Evolutionary conservation across 208 protist species (phyloP).

Genomic region (Endotrypanum monterogeii): DNA sequence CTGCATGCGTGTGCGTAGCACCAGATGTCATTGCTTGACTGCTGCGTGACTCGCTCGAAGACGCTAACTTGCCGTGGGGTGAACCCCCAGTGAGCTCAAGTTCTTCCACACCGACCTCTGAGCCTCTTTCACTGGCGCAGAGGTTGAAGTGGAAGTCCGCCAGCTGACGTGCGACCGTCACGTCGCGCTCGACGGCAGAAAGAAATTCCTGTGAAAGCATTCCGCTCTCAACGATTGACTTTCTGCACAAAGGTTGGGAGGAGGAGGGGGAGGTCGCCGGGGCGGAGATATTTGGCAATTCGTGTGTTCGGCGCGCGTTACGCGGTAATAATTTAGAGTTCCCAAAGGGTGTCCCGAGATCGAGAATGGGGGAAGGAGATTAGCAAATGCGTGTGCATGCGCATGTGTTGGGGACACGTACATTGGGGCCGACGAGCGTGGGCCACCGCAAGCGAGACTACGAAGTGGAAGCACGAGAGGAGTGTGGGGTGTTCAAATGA

Average conservation of each 20-base stretch:
- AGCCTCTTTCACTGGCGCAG: background rate
- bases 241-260: background rate
- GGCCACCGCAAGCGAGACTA: too few species aligned
- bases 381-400: background rate
- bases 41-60: too few species aligned
- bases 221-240: background rate
- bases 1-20: background rate
- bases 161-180: conserved; percentile 23
- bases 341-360: background rate
- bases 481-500: too few species aligned
- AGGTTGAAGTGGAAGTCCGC: conserved; percentile 23
- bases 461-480: too few species aligned
- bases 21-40: background rate
- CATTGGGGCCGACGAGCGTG: too few species aligned
- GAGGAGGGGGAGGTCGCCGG: background rate
- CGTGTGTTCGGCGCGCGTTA: background rate
- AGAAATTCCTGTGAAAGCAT: conserved; percentile 21
- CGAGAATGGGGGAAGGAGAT: background rate
- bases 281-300: background rate
- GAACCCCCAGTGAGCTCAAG: background rate
- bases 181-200: conserved; percentile 23
- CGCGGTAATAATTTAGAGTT: background rate
- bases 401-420: background rate
- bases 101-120: background rate
- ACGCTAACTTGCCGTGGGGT: background rate